Evolutionary conservation across 148 eudicot species (phyloP), one percentile per base, ranked within the genome.

Genomic region (Chenopodium suecicum): DNA sequence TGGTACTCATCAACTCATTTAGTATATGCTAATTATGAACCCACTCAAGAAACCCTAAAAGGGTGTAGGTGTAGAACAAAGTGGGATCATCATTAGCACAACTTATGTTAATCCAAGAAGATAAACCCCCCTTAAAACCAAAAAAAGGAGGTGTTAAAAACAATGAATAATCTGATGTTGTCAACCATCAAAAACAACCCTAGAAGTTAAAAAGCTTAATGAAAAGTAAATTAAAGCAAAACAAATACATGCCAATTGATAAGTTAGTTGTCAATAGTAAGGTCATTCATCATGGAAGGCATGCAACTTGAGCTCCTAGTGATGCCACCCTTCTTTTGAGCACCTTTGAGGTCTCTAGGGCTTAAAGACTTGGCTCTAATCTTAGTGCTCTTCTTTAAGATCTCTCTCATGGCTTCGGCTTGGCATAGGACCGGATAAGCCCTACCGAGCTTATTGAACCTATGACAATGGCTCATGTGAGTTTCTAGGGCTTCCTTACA

Each of bases 291-390:
- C 68, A 92, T 84, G 20, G 90, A 90, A 17, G 98, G 92, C 73
- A 91, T 94, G 66, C 98, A 94, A 70, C 98, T 94, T 0, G 98
- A 91, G 85, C 98, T 94, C 84, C 98, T 88, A 10, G 93, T 75
- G 29, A 94, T 88, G 32, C 90, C 90, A 56, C 91, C 90, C 17
- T 65, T 83, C 86, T 86, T 94, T 22, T 72, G 7, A 19, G 50
- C 90, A 32, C 78, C 83, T 7, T 76, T 75, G 22, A 14, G 62
- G 20, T 94, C 94, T 80, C 92, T 85, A 17, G 92, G 89, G 64
- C 91, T 88, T 58, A 84, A 32, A 12, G 98, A 94, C 77, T 91
- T 90, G 2, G 90, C 93, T 27, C 98, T 75, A 52, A 74, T 32
- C 67, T 81, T 79, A 1, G 84, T 29, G 48, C 85, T 90, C 89